Percentiles rank a stretch among this genome's conserved stretches.
phyloP scores from a whole-genome alignment of 1,284 basidiomycete genomes.

The Apiotrichum gamsii region DNA sequence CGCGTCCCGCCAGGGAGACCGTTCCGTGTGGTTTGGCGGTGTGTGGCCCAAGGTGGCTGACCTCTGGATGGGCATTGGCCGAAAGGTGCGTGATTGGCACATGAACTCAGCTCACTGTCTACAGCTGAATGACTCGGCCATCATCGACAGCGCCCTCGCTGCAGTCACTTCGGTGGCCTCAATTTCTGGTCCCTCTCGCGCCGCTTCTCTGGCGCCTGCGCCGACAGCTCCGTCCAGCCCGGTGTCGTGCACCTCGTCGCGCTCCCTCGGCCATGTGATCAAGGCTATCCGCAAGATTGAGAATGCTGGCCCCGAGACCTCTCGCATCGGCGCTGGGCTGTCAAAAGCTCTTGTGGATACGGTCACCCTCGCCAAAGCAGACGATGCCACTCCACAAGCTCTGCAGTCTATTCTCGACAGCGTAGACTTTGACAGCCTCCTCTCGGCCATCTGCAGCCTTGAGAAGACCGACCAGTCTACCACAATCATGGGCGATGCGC shows the following conservation, averaged over 20 bases:
- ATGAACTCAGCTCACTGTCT: neutral
- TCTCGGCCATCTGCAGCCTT: constrained; percentile 2
- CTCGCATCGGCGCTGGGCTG: neutral
- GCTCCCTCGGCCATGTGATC: neutral
- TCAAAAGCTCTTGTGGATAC: constrained; percentile 3
- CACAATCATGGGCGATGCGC: no score
- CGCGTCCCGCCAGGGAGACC: constrained; percentile 13
- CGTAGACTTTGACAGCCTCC: neutral
- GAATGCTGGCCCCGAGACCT: neutral
- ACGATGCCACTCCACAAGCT: neutral
- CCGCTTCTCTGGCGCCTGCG: no score
- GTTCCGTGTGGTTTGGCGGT: constrained; percentile 24
- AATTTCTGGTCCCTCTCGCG: neutral
- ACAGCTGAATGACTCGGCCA: constrained; percentile 29
- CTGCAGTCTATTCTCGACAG: neutral
- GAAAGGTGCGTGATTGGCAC: constrained; percentile 41
- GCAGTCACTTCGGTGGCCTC: constrained; percentile 9
- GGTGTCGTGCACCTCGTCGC: neutral
- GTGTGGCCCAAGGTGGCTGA: constrained; percentile 34
- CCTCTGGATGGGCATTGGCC: constrained; percentile 39
- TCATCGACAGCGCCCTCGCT: constrained; percentile 31
- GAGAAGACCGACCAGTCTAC: neutral
- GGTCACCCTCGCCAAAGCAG: neutral
- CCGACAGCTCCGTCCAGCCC: no score
- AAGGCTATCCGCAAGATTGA: neutral